Percentiles rank a stretch among this genome's conserved stretches.
These are phyloP conservation scores for Ceratocystis albifundus DNA, from an alignment of 2,329 filamentous ascomycete genomes.

Conservation along the genomic window DNA sequence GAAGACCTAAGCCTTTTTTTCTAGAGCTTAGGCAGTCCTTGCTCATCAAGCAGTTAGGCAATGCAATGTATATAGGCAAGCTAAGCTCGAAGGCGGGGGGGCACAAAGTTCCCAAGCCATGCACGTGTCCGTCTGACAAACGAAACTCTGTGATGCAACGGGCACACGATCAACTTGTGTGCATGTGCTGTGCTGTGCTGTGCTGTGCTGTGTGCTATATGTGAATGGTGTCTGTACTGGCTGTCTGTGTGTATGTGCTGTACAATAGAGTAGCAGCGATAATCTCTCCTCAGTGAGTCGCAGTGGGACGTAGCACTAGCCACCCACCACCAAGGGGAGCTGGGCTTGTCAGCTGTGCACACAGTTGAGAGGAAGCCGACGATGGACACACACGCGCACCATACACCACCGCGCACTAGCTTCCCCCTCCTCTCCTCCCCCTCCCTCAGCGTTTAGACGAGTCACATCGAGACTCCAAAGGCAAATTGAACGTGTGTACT, in stretches of 20 bases:
- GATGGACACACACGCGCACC: too few relatives aligned
- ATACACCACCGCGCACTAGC: too few relatives aligned
- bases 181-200: not conserved
- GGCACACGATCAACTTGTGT: slow-evolving; percentile 1
- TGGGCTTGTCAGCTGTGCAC: slow-evolving; percentile 3
- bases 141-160: slow-evolving; percentile 8
- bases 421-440: too few relatives aligned
- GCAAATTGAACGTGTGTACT: too few relatives aligned
- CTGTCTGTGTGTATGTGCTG: not conserved
- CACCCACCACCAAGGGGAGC: not conserved
- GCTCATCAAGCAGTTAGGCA: not conserved
- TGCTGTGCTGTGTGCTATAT: too few relatives aligned
- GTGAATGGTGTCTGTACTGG: not conserved
- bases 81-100: not conserved
- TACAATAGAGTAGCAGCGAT: not conserved
- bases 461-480: too few relatives aligned
- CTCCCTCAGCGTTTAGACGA: too few relatives aligned
- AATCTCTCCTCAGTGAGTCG: not conserved
- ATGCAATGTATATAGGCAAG: not conserved
- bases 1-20: not conserved
- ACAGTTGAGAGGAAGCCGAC: not conserved
- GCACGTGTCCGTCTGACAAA: slow-evolving; percentile 11
- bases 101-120: slow-evolving; percentile 2
- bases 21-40: not conserved
- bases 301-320: not conserved